These are phyloP conservation scores for Melampsora larici-populina DNA, from an alignment of 1,284 basidiomycete species.

Conservation along the genomic window DNA sequence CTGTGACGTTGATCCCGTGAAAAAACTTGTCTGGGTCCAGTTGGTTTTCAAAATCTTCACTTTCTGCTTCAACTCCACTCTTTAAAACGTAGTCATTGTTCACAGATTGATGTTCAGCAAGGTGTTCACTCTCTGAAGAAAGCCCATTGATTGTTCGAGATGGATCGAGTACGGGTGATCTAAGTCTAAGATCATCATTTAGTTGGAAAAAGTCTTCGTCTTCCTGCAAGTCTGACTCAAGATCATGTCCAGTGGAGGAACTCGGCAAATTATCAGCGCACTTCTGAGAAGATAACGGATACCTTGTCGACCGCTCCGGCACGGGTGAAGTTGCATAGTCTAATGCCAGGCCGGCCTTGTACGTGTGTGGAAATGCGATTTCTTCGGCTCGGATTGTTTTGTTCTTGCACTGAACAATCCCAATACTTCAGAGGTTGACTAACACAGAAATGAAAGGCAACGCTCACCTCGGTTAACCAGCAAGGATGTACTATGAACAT, in stretches of 20 bases:
- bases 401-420: conserved; percentile 14
- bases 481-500: conserved; percentile 34
- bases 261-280: not conserved
- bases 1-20: conserved; percentile 1
- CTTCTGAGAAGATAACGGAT: conserved; percentile 1
- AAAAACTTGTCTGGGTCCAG: conserved; percentile 2
- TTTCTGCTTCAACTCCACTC: not conserved
- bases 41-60: not conserved
- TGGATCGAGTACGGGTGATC: not conserved
- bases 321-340: conserved; percentile 14
- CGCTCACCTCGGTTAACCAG: conserved; percentile 34
- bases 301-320: conserved; percentile 6
- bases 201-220: conserved; percentile 24
- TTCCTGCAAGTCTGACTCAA: conserved; percentile 15
- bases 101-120: not conserved
- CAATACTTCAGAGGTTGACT: not conserved
- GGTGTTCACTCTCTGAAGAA: not conserved
- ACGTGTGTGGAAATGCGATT: conserved; percentile 27
- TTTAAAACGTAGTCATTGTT: not conserved
- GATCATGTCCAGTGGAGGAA: not conserved
- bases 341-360: conserved; percentile 28
- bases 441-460: not conserved
- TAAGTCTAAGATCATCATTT: not conserved
- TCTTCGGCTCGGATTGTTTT: conserved; percentile 24
- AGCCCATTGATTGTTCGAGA: not conserved